These are phyloP conservation scores for Eleusine indica DNA, from an alignment of 176 grass and related monocot genomes.

Conservation along the genomic window DNA sequence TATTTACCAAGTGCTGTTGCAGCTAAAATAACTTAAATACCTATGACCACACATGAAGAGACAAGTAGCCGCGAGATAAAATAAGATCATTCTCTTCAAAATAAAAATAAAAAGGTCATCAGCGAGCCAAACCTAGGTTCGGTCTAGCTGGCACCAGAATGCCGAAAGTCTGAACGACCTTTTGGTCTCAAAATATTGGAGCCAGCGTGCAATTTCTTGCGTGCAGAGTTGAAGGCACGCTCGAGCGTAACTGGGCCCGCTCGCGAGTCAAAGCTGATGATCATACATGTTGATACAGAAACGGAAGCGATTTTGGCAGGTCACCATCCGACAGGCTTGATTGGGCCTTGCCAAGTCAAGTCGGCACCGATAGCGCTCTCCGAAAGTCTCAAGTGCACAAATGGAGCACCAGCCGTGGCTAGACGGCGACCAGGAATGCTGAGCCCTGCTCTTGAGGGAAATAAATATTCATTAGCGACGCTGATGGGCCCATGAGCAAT, in stretches of 20 bases:
- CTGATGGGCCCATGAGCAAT: not conserved
- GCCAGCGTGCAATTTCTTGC: not conserved
- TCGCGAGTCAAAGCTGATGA: not conserved
- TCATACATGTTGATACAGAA: not conserved
- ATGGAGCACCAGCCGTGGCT: constrained; percentile 4
- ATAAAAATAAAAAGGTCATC: no score
- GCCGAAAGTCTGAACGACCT: not conserved
- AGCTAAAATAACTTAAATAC: not conserved
- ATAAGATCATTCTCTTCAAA: not conserved
- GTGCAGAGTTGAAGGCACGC: not conserved
- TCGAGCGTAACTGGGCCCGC: not conserved
- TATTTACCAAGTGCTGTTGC: not conserved
- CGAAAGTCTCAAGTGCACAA: not conserved
- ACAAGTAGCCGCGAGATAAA: not conserved
- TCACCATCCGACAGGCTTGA: not conserved
- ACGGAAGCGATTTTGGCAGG: not conserved
- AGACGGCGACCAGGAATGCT: not conserved
- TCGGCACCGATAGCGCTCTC: not conserved
- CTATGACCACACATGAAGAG: no score
- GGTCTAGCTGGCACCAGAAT: not conserved
- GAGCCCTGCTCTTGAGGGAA: constrained; percentile 12
- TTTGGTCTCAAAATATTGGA: not conserved
- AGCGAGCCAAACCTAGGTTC: not conserved
- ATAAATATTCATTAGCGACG: constrained; percentile 7
- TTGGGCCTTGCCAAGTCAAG: not conserved